Evolutionary conservation across 2,329 filamentous ascomycete species (phyloP), one percentile per base, ranked within the genome.

Genomic region (Alternaria sp.): DNA sequence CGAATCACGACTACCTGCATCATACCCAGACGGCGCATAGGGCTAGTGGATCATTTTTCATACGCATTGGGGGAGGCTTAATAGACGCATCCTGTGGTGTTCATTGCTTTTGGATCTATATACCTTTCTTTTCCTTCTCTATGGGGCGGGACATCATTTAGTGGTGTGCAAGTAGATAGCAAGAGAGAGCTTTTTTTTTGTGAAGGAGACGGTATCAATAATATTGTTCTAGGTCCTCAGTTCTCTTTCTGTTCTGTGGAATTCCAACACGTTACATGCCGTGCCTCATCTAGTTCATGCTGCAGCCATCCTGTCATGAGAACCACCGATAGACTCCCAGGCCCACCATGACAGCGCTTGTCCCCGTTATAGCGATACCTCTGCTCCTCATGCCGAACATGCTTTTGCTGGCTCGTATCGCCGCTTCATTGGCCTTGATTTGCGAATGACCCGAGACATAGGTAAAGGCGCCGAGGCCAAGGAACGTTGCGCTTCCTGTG

Each of bases 401-500:
- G 52, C 76, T 78, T 34, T 78, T 79, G 64, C 76, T 80, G 50
- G 76, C 75, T 38, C 80, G 54, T 52, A 83, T 83, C 48, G 75
- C 74, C 5, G 69, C 67, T 68, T 82, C 76, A 28, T 80, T 76
- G 40, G 80, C 69, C 11, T 70, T 72, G 25, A 84, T 74, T 55
- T 84, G 81, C 16, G 75, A 71, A 69, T 81, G 81, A 5, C 82
- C 82, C 3, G 81, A 81, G 36, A 79, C 67, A 69, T 82, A 83
- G 6, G 78, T 81, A 72, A 82, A 84, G 25, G 78, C 74, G 56
- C 82, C 82, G 49, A 84, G 79, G 32, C 81, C 81, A 40, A 81
- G 72, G 69, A 84, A 84, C 0, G 77, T 81, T 45, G 74, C 76
- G 49, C 74, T 80, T 48, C 82, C 82, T 83, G 34, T n/a, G 18